Conservation (phyloP, 2,329 filamentous ascomycete species). For the Whalleya microplaca region DNA sequence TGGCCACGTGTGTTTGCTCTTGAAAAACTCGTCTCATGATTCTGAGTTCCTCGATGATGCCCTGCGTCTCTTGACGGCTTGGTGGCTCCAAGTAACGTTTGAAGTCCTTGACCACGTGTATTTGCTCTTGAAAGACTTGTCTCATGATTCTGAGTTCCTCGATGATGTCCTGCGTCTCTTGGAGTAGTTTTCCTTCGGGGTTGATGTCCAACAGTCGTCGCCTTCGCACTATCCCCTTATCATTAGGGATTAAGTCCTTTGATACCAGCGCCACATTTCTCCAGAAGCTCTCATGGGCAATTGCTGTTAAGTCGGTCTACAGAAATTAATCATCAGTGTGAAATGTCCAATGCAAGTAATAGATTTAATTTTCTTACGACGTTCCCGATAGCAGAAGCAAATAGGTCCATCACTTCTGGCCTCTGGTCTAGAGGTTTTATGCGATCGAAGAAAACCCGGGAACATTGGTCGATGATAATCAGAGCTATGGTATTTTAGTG, state of each 20-base stretch:
- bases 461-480: constrained; percentile 43
- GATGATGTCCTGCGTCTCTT: constrained; percentile 38
- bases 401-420: constrained; percentile 39
- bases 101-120: constrained; percentile 18
- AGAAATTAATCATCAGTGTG: background rate
- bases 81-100: background rate
- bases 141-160: constrained; percentile 40
- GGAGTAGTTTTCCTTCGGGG: constrained; percentile 36
- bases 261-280: background rate
- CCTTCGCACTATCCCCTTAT: background rate
- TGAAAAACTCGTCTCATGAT: constrained; percentile 37
- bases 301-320: constrained; percentile 3
- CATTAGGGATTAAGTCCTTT: constrained; percentile 15
- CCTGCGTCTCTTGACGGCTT: constrained; percentile 33
- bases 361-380: constrained; percentile 23
- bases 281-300: constrained; percentile 5
- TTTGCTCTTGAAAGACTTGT: constrained; percentile 34
- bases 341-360: background rate
- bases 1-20: constrained; percentile 25
- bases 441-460: constrained; percentile 41
- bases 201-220: constrained; percentile 27
- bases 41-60: constrained; percentile 39
- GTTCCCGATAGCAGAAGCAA: constrained; percentile 35
- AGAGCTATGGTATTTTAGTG: constrained; percentile 23
- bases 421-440: constrained; percentile 35